phyloP scores from a whole-genome alignment of 805 yeast genomes.

The Isabelozyma gotoi region DNA sequence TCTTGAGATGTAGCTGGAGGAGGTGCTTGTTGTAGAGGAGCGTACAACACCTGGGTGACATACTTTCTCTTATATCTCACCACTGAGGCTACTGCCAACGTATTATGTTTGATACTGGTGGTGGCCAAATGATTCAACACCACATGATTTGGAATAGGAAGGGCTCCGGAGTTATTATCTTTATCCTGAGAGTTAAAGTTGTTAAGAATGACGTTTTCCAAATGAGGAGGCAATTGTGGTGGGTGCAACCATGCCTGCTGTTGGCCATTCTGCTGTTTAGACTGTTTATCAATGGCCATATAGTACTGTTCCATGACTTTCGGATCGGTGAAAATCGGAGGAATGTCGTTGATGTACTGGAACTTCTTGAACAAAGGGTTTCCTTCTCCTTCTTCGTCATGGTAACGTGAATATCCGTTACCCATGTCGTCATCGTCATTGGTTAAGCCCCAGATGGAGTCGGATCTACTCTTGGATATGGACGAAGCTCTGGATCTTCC shows the following conservation, averaged over 20 bases:
- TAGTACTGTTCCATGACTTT: slow-evolving; percentile 86
- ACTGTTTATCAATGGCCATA: slow-evolving; percentile 68
- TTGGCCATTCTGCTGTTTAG: slow-evolving; percentile 54
- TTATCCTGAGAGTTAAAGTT: slow-evolving; percentile 56
- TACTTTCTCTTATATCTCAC: slow-evolving; percentile 86
- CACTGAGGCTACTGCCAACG: slow-evolving; percentile 88
- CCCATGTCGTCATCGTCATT: slow-evolving; percentile 82
- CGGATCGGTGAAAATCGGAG: slow-evolving; percentile 83
- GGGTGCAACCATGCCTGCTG: slow-evolving; percentile 78
- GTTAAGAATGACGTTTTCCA: slow-evolving; percentile 90
- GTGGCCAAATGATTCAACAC: slow-evolving; percentile 94
- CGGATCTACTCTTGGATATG: slow-evolving; percentile 31
- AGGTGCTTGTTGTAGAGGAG: slow-evolving; percentile 60
- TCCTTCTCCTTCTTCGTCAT: slow-evolving; percentile 49
- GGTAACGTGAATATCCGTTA: slow-evolving; percentile 73
- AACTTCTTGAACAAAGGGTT: slow-evolving; percentile 10
- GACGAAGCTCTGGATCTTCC: slow-evolving; percentile 28
- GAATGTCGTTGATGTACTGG: slow-evolving; percentile 66
- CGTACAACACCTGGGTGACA: slow-evolving; percentile 88
- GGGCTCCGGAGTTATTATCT: slow-evolving; percentile 83
- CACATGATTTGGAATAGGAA: slow-evolving; percentile 93
- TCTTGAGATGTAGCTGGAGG: not conserved
- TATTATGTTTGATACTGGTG: slow-evolving; percentile 89
- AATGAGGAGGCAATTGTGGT: slow-evolving; percentile 95
- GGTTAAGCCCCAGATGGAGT: slow-evolving; percentile 63